These are phyloP conservation scores for Termitomyces bulborhizus DNA, from an alignment of 768 basidiomycete species.

Conservation along the genomic window DNA sequence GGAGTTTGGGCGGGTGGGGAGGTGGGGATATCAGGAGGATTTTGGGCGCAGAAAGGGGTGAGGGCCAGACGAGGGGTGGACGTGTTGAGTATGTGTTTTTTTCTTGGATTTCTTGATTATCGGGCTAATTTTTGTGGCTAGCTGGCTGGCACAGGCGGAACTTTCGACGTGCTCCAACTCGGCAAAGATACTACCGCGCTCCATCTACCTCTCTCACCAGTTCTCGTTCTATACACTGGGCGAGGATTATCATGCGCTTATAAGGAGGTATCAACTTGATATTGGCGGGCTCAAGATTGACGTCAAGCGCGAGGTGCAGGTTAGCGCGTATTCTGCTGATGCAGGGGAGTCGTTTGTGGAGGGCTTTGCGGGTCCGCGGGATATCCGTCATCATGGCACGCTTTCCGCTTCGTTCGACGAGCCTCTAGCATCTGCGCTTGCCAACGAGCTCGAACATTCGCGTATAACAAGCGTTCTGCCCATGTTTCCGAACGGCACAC, in stretches of 20 bases:
- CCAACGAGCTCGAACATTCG: slow-evolving; percentile 50
- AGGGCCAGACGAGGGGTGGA: background rate
- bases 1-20: slow-evolving; percentile 52
- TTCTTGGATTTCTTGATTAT: slow-evolving; percentile 1
- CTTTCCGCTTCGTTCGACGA: slow-evolving; percentile 67
- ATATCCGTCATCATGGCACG: slow-evolving; percentile 26
- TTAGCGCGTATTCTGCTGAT: slow-evolving; percentile 42
- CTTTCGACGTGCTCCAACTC: slow-evolving; percentile 67
- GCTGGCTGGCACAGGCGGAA: slow-evolving; percentile 76
- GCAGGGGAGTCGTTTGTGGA: slow-evolving; percentile 47
- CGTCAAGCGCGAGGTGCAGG: slow-evolving; percentile 67
- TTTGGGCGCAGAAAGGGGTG: background rate
- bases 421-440: slow-evolving; percentile 69
- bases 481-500: slow-evolving; percentile 72
- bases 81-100: slow-evolving; percentile 29
- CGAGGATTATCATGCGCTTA: slow-evolving; percentile 76
- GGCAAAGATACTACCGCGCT: slow-evolving; percentile 54
- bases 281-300: slow-evolving; percentile 54
- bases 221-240: slow-evolving; percentile 75
- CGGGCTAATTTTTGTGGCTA: slow-evolving; percentile 35
- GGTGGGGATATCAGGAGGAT: slow-evolving; percentile 48
- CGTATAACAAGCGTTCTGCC: slow-evolving; percentile 50
- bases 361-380: slow-evolving; percentile 37
- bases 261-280: slow-evolving; percentile 57
- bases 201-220: slow-evolving; percentile 81